Percentiles rank a stretch among this genome's conserved stretches.
These are phyloP conservation scores for Orbilia javanica DNA, from an alignment of 2,329 filamentous ascomycete genomes.

Conservation along the genomic window DNA sequence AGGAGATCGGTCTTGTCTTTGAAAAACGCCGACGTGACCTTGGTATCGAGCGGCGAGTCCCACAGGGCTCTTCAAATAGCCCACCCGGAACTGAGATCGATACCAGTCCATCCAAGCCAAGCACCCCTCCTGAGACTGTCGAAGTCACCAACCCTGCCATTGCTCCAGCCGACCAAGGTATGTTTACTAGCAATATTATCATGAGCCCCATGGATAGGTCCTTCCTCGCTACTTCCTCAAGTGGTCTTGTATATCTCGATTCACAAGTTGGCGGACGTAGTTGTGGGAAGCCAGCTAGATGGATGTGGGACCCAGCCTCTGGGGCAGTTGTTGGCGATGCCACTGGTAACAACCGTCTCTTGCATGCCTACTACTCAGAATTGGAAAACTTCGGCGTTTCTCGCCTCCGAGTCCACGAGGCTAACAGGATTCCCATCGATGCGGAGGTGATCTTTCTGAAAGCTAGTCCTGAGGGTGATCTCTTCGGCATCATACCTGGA, in stretches of 20 bases:
- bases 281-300: constrained; percentile 18
- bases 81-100: constrained; percentile 17
- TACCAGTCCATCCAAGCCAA: constrained; percentile 10
- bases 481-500: constrained; percentile 29
- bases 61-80: constrained; percentile 1
- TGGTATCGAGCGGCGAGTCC: neutral
- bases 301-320: constrained; percentile 25
- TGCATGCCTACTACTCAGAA: constrained; percentile 19
- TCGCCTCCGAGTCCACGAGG: constrained; percentile 22
- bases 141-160: constrained; percentile 4
- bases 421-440: constrained; percentile 10
- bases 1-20: constrained; percentile 1
- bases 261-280: constrained; percentile 9
- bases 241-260: constrained; percentile 24
- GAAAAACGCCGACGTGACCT: neutral
- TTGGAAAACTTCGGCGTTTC: constrained; percentile 26
- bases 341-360: constrained; percentile 5
- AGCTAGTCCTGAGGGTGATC: constrained; percentile 6
- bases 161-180: constrained; percentile 19
- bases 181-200: constrained; percentile 15
- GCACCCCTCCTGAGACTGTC: neutral
- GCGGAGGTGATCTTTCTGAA: constrained; percentile 28
- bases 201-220: constrained; percentile 28
- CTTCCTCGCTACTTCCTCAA: constrained; percentile 20
- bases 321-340: constrained; percentile 28